A percentile compares a stretch with the other conserved stretches of the same genome.
Conservation (phyloP, 352 stramenopile species). For the Hyphochytrium catenoides region DNA sequence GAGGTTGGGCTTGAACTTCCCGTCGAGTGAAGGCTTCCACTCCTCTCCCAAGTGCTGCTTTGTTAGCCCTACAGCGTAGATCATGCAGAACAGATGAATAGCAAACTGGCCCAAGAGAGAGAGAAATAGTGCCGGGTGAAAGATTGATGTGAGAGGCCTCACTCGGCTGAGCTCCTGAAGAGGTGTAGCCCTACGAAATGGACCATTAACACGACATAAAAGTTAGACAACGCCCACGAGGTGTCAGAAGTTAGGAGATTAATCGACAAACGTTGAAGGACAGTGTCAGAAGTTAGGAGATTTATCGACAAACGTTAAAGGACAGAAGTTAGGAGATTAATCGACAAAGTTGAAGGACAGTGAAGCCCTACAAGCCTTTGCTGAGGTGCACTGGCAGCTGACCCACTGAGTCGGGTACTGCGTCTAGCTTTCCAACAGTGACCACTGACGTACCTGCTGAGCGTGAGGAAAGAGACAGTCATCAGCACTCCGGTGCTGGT, state of each 20-base stretch:
- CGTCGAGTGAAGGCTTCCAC: constrained; percentile 41
- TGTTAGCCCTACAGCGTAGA: constrained; percentile 66
- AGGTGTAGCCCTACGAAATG: constrained; percentile 76
- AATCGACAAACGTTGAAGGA: no score
- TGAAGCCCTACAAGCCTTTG: no score
- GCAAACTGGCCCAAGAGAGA: constrained; percentile 86
- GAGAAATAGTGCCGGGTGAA: constrained; percentile 72
- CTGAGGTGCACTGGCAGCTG: no score
- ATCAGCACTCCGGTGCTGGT: constrained; percentile 63
- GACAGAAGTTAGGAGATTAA: no score
- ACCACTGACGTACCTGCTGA: no score
- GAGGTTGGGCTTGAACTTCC: constrained; percentile 88
- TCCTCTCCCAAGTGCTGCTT: constrained; percentile 56
- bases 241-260: no score
- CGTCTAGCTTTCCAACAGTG: constrained; percentile 2
- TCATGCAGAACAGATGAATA: constrained; percentile 80
- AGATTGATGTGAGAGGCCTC: constrained; percentile 81
- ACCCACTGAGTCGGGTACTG: neutral
- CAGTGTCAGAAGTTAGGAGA: no score
- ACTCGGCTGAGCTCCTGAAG: constrained; percentile 73
- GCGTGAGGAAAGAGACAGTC: constrained; percentile 47
- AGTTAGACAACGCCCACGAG: no score
- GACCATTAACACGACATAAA: constrained; percentile 59
- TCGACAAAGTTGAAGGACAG: no score
- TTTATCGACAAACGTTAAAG: no score